A percentile compares a stretch with the other conserved stretches of the same genome.
Evolutionary conservation across 257 asterid species (phyloP).

Genomic region (Lycium barbarum): DNA sequence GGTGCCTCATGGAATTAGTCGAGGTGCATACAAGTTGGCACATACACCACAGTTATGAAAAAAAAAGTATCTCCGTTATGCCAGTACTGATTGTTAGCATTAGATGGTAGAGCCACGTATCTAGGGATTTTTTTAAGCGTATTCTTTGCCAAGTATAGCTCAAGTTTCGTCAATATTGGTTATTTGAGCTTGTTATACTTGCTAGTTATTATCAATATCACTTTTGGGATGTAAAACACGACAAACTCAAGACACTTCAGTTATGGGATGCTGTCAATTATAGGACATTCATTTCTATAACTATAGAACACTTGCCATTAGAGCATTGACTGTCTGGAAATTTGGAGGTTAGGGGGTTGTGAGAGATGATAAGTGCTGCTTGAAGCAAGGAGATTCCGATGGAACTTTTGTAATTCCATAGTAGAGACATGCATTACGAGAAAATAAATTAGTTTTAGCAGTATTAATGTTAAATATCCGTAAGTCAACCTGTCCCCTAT

Average conservation of each 20-base stretch:
- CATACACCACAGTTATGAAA: too few relatives aligned
- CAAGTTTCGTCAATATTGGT: background rate
- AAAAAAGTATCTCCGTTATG: too few relatives aligned
- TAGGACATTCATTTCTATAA: background rate
- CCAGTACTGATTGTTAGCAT: too few relatives aligned
- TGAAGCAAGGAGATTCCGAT: background rate
- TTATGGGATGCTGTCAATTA: background rate
- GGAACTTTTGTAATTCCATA: slow-evolving; percentile 3
- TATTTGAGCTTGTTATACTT: background rate
- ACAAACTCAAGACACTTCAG: background rate
- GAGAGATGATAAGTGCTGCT: background rate
- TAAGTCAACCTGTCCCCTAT: background rate
- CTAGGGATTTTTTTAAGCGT: too few relatives aligned
- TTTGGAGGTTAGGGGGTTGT: slow-evolving; percentile 14
- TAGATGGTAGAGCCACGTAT: too few relatives aligned
- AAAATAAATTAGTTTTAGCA: background rate
- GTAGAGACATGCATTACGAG: background rate
- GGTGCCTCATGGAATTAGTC: too few relatives aligned
- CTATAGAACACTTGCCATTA: background rate
- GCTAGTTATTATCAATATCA: slow-evolving; percentile 1
- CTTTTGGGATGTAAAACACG: slow-evolving; percentile 4
- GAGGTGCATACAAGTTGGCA: too few relatives aligned
- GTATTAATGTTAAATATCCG: background rate
- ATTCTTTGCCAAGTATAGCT: too few relatives aligned
- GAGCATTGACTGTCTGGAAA: background rate